Percentiles rank a stretch among this genome's conserved stretches.
Evolutionary conservation across 2,329 filamentous ascomycete genomes (phyloP).

Genomic region (Macrophomina pseudophaseolina): DNA sequence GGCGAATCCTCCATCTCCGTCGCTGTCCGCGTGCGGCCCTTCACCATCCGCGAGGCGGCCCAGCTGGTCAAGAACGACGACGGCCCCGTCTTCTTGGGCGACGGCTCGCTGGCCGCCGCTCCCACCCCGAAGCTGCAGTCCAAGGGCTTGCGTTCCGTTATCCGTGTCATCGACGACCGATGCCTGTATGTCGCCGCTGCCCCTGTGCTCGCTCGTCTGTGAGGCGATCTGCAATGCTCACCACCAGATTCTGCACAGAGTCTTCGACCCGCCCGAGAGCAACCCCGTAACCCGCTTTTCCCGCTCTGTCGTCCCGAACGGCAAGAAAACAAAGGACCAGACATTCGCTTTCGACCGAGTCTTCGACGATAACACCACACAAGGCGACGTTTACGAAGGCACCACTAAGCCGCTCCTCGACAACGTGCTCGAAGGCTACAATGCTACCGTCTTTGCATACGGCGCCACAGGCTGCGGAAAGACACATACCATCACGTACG

Average conservation of each 20-base stretch:
- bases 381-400: conserved; percentile 92
- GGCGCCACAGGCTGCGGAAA: conserved; percentile 98
- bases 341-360: conserved; percentile 96
- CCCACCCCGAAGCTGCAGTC: conserved; percentile 84
- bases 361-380: conserved; percentile 92
- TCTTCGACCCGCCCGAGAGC: conserved; percentile 97
- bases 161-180: conserved; percentile 95
- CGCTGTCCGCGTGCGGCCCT: conserved; percentile 67
- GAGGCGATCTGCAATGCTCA: conserved; percentile 33
- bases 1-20: conserved; percentile 58
- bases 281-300: conserved; percentile 89
- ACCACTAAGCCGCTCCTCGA: conserved; percentile 90
- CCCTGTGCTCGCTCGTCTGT: conserved; percentile 19
- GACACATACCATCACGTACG: conserved; percentile 83
- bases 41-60: conserved; percentile 89
- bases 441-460: conserved; percentile 98
- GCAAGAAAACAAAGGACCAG: conserved; percentile 95
- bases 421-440: conserved; percentile 95
- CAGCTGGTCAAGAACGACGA: conserved; percentile 84
- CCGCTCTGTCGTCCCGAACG: conserved; percentile 74
- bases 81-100: conserved; percentile 89
- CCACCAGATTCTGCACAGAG: conserved; percentile 58
- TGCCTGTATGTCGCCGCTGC: conserved; percentile 71
- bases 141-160: conserved; percentile 86
- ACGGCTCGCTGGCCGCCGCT: conserved; percentile 88